Percentiles rank a stretch among this genome's conserved stretches.
Evolutionary conservation across 2,329 filamentous ascomycete genomes (phyloP).

Genomic region (Arthrobotrys entomopaga): DNA sequence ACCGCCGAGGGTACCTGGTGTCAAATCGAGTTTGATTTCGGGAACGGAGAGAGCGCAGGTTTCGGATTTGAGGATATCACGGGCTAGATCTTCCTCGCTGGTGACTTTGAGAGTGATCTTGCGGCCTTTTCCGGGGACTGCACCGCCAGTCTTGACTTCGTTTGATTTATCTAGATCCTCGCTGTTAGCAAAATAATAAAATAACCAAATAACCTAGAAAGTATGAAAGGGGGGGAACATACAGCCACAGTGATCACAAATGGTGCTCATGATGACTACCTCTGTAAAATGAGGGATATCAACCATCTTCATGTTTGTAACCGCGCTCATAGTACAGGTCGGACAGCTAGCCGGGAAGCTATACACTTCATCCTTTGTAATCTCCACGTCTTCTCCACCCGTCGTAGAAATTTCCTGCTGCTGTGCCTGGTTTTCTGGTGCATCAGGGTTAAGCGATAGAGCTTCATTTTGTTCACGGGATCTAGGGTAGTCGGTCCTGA

Average conservation of each 20-base stretch:
- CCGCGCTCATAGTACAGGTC: conserved; percentile 84
- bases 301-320: conserved; percentile 98
- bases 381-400: conserved; percentile 65
- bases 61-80: conserved; percentile 96
- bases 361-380: conserved; percentile 91
- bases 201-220: no score
- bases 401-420: conserved; percentile 57
- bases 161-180: conserved; percentile 75
- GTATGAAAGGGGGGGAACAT: conserved; percentile 56
- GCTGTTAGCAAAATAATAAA: conserved; percentile 29
- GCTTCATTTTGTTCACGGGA: conserved; percentile 86
- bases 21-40: conserved; percentile 85
- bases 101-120: conserved; percentile 81
- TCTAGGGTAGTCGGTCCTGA: conserved; percentile 82
- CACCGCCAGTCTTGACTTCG: conserved; percentile 97
- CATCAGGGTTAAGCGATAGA: conserved; percentile 75
- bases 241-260: conserved; percentile 87
- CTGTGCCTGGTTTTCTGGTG: conserved; percentile 61
- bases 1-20: conserved; percentile 92
- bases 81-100: conserved; percentile 76
- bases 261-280: conserved; percentile 93
- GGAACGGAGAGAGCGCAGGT: conserved; percentile 87
- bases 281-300: conserved; percentile 98
- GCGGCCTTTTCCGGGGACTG: conserved; percentile 84
- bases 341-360: conserved; percentile 91